phyloP scores from a whole-genome alignment of 768 basidiomycete species.

The Paxillus rubicundulus region DNA sequence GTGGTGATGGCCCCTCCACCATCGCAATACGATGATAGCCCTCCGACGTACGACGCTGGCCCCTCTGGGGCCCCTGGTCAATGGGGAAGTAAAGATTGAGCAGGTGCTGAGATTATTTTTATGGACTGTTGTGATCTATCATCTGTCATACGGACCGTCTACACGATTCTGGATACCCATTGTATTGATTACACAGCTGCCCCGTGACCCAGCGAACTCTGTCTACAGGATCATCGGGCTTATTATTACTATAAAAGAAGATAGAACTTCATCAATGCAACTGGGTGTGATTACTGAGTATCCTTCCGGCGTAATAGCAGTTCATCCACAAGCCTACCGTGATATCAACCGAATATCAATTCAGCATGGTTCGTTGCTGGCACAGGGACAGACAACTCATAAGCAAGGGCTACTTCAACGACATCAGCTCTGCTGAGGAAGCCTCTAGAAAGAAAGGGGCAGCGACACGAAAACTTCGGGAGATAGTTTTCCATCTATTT shows the following conservation, averaged over 20 bases:
- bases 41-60: constrained; percentile 65
- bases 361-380: neutral
- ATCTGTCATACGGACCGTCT: constrained; percentile 17
- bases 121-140: neutral
- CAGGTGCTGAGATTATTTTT: neutral
- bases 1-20: constrained; percentile 24
- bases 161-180: constrained; percentile 20
- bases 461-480: neutral
- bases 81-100: constrained; percentile 47
- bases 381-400: constrained; percentile 41
- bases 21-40: constrained; percentile 46
- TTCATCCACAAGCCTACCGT: constrained; percentile 63
- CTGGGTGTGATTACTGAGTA: constrained; percentile 23
- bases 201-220: no score
- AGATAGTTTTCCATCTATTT: constrained; percentile 41
- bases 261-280: neutral
- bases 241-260: no score
- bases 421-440: constrained; percentile 61
- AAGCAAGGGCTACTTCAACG: constrained; percentile 74
- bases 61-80: constrained; percentile 45
- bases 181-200: constrained; percentile 8
- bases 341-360: constrained; percentile 48
- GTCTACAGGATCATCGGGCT: no score
- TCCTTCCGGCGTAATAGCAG: constrained; percentile 33
- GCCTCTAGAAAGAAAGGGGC: neutral